A percentile compares a stretch with the other conserved stretches of the same genome.
Conservation (phyloP, 1,139 yeast genomes). For the Zygotorulaspora mrakii region DNA sequence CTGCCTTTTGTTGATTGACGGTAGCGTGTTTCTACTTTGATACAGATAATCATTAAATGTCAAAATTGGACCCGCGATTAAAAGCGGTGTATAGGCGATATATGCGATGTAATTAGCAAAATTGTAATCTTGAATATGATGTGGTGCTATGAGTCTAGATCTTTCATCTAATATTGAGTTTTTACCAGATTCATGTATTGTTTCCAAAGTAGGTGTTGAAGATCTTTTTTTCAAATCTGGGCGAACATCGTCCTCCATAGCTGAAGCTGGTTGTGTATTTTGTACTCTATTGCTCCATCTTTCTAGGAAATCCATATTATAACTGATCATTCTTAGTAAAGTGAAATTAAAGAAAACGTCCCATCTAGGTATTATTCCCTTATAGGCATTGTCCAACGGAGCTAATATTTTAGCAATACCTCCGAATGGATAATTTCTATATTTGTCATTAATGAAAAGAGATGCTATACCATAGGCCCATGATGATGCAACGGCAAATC, state of each 20-base stretch:
- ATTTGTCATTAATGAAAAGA: conserved; percentile 71
- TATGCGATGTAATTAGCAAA: conserved; percentile 68
- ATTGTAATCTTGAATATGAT: conserved; percentile 56
- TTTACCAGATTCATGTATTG: conserved; percentile 30
- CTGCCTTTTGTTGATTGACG: conserved; percentile 52
- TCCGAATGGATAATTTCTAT: conserved; percentile 53
- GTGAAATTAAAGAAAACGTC: conserved; percentile 93
- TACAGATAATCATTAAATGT: conserved; percentile 88
- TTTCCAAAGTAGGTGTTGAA: conserved; percentile 29
- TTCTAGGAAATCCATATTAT: conserved; percentile 69
- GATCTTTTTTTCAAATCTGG: conserved; percentile 18
- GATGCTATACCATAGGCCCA: conserved; percentile 80
- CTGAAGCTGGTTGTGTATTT: conserved; percentile 10
- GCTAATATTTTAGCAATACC: conserved; percentile 39
- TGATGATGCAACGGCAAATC: conserved; percentile 41
- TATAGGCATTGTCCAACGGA: conserved; percentile 53
- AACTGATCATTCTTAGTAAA: conserved; percentile 76
- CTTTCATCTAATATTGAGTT: conserved; percentile 48
- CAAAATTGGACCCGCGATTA: conserved; percentile 90
- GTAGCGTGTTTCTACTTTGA: conserved; percentile 50
- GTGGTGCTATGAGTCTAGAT: conserved; percentile 63
- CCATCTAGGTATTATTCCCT: conserved; percentile 86
- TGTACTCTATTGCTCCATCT: conserved; percentile 35
- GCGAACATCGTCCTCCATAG: conserved; percentile 21
- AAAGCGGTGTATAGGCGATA: conserved; percentile 78